Conservation (phyloP, 352 stramenopile species). For the Pythium dissimile region DNA sequence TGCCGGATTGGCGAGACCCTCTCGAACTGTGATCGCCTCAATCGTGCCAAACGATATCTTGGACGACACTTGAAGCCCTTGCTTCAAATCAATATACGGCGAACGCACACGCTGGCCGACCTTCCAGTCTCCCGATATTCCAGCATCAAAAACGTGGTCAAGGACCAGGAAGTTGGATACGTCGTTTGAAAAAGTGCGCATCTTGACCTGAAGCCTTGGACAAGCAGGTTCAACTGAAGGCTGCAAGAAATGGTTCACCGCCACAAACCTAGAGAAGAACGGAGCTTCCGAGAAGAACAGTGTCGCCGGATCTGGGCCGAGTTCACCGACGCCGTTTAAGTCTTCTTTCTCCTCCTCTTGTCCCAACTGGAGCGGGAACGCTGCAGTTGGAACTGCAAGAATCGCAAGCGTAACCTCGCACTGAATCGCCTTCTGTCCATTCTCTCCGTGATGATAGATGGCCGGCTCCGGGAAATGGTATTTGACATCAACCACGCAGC, state of each 20-base stretch:
- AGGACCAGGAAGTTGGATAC: conserved; percentile 83
- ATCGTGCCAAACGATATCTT: conserved; percentile 71
- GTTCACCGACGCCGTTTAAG: conserved; percentile 17
- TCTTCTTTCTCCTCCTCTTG: conserved; percentile 41
- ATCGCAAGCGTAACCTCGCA: conserved; percentile 68
- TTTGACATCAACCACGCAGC: conserved; percentile 65
- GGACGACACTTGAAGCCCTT: conserved; percentile 52
- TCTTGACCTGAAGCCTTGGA: conserved; percentile 55
- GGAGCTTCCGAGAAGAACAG: conserved; percentile 19
- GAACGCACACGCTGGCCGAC: conserved; percentile 72
- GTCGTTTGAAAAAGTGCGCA: conserved; percentile 75
- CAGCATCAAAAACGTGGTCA: conserved; percentile 77
- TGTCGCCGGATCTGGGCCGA: conserved; percentile 24
- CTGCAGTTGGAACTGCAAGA: conserved; percentile 42
- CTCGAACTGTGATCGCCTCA: conserved; percentile 24
- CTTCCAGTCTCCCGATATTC: conserved; percentile 68
- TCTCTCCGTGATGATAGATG: conserved; percentile 27
- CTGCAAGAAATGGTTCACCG: conserved; percentile 58
- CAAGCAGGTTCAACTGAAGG: conserved; percentile 32
- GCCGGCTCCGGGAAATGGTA: conserved; percentile 69
- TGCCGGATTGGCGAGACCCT: conserved; percentile 12
- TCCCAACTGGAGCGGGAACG: conserved; percentile 10
- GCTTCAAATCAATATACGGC: conserved; percentile 64
- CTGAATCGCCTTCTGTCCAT: conserved; percentile 23
- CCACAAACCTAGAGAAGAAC: conserved; percentile 62